These are phyloP conservation scores for Rhynchosporium graminicola DNA, from an alignment of 2,329 filamentous ascomycete genomes.

Conservation along the genomic window DNA sequence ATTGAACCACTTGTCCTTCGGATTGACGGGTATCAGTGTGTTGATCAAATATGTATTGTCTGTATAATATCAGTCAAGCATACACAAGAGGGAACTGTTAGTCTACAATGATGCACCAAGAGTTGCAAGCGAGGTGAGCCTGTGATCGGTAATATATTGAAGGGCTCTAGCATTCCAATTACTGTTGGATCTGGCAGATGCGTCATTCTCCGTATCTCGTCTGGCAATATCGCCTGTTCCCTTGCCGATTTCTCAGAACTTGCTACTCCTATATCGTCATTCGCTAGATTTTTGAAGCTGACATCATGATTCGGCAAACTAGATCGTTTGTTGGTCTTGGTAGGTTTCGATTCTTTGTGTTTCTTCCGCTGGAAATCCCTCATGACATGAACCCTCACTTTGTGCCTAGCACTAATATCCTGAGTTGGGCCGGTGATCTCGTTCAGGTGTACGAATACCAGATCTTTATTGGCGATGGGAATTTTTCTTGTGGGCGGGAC, in stretches of 20 bases:
- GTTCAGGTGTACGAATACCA: conserved; percentile 4
- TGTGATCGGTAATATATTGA: not conserved
- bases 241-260: not conserved
- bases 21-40: conserved; percentile 4
- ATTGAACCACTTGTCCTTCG: conserved; percentile 8
- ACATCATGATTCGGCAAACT: not conserved
- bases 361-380: conserved; percentile 7
- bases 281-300: too few species aligned
- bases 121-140: not conserved
- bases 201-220: not conserved
- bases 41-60: conserved; percentile 2
- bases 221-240: not conserved
- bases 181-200: conserved; percentile 1
- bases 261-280: not conserved
- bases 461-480: not conserved
- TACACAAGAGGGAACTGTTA: not conserved
- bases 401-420: not conserved
- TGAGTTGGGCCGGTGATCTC: conserved; percentile 6
- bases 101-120: conserved; percentile 8
- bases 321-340: not conserved
- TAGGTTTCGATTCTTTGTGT: not conserved
- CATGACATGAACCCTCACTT: conserved; percentile 7
- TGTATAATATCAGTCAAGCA: not conserved
- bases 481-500: not conserved
- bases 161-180: conserved; percentile 1